Conservation (phyloP, 352 stramenopile genomes). For the Peronospora belbahrii region DNA sequence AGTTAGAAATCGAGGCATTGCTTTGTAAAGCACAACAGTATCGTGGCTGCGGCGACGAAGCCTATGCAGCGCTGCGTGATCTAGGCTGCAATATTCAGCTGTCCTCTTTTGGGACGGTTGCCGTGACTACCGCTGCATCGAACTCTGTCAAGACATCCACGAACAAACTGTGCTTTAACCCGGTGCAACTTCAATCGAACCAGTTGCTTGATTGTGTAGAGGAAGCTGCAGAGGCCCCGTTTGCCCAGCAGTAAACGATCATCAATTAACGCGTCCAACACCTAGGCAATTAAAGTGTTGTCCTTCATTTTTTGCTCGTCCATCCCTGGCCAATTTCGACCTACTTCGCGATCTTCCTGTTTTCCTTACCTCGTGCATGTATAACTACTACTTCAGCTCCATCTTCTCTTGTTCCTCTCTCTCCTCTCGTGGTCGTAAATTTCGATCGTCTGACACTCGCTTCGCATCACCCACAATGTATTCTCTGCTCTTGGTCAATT, state of each 20-base stretch:
- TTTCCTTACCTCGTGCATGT: slow-evolving; percentile 6
- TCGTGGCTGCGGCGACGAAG: slow-evolving; percentile 65
- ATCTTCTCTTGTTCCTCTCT: slow-evolving; percentile 5
- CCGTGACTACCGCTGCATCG: slow-evolving; percentile 9
- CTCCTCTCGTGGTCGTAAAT: slow-evolving; percentile 1
- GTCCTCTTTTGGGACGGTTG: slow-evolving; percentile 38
- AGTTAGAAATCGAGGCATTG: slow-evolving; percentile 50
- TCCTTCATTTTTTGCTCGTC: slow-evolving; percentile 9
- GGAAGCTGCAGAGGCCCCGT: slow-evolving; percentile 47
- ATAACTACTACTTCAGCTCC: slow-evolving; percentile 10
- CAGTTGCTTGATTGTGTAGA: slow-evolving; percentile 44
- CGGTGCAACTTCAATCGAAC: slow-evolving; percentile 50
- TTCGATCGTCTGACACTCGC: slow-evolving; percentile 1
- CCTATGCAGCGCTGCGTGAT: slow-evolving; percentile 68
- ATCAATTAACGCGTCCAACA: not conserved
- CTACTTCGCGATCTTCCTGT: slow-evolving; percentile 1
- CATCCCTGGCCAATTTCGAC: slow-evolving; percentile 5
- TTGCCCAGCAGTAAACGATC: slow-evolving; percentile 16
- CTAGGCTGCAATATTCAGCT: slow-evolving; percentile 65
- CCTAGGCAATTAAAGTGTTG: slow-evolving; percentile 2
- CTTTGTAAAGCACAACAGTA: slow-evolving; percentile 55
- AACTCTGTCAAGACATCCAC: slow-evolving; percentile 13
- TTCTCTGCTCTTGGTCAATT: slow-evolving; percentile 7
- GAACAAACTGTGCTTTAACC: slow-evolving; percentile 50
- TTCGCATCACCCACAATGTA: no score